phyloP scores from a whole-genome alignment of 2,329 filamentous ascomycete genomes.

The Daldinia sp. region DNA sequence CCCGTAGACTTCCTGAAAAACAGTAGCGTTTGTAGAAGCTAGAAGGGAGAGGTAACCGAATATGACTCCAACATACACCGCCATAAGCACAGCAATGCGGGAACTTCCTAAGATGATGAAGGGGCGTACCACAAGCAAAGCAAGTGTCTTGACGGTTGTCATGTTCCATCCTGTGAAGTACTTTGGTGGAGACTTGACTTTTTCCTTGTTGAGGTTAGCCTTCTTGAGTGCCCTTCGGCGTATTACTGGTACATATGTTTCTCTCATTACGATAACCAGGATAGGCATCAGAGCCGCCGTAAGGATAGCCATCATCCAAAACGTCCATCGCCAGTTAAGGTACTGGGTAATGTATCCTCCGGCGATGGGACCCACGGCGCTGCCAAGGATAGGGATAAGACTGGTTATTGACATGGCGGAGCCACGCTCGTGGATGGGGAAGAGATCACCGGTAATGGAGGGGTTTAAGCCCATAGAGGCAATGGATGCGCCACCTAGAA shows the following conservation, averaged over 20 bases:
- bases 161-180: constrained; percentile 2
- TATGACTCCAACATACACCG: constrained; percentile 4
- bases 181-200: constrained; percentile 3
- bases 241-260: constrained; percentile 2
- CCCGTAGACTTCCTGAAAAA: background rate
- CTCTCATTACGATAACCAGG: background rate
- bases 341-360: constrained; percentile 6
- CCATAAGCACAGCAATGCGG: constrained; percentile 6
- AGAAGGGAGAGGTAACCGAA: constrained; percentile 2
- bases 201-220: background rate
- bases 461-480: constrained; percentile 2
- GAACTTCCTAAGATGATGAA: constrained; percentile 5
- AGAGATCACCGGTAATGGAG: constrained; percentile 3
- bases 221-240: constrained; percentile 4
- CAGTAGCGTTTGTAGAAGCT: constrained; percentile 4
- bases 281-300: constrained; percentile 8
- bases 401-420: constrained; percentile 8
- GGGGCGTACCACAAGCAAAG: background rate
- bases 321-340: constrained; percentile 2
- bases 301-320: constrained; percentile 2
- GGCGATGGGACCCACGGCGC: background rate
- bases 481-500: constrained; percentile 5
- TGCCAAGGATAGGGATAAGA: constrained; percentile 4
- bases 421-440: constrained; percentile 6
- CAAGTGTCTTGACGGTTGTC: constrained; percentile 6